phyloP scores from a whole-genome alignment of 1,284 basidiomycete species.

The Ceraceosorus guamensis region DNA sequence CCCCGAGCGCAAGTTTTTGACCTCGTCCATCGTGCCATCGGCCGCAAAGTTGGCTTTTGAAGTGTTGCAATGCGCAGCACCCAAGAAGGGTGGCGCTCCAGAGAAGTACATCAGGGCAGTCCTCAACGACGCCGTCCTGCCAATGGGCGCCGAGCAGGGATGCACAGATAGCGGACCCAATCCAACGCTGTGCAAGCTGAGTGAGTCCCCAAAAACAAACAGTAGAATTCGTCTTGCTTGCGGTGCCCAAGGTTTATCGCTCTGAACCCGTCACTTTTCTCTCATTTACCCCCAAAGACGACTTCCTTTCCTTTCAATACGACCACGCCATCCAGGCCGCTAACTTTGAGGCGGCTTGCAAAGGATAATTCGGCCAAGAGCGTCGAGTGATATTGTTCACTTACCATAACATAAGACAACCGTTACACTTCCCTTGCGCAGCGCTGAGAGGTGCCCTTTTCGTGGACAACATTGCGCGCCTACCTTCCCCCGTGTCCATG shows the following conservation, averaged over 20 bases:
- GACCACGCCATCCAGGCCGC: constrained; percentile 24
- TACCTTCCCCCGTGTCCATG: too few relatives aligned
- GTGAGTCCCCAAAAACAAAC: constrained; percentile 16
- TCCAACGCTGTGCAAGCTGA: constrained; percentile 62
- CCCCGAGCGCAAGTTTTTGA: constrained; percentile 21
- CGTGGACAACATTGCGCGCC: too few relatives aligned
- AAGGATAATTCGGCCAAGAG: constrained; percentile 7
- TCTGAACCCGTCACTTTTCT: too few relatives aligned
- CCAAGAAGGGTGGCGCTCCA: neutral
- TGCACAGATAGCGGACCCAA: neutral
- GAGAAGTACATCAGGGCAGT: constrained; percentile 64
- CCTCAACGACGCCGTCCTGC: constrained; percentile 80
- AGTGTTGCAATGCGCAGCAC: constrained; percentile 22
- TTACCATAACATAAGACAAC: too few relatives aligned
- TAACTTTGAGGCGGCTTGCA: constrained; percentile 38
- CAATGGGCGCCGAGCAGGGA: constrained; percentile 42
- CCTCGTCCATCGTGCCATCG: constrained; percentile 32
- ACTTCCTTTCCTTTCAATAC: constrained; percentile 58
- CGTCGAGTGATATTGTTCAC: too few relatives aligned
- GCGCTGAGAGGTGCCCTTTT: too few relatives aligned
- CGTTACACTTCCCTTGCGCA: too few relatives aligned
- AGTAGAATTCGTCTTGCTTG: too few relatives aligned
- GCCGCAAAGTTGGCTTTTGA: constrained; percentile 29
- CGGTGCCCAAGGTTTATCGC: too few relatives aligned
- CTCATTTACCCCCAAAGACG: constrained; percentile 17